These are phyloP conservation scores for Gaertneriomyces semiglobifer DNA, from an alignment of 192 early-diverging fungal species.

Conservation along the genomic window DNA sequence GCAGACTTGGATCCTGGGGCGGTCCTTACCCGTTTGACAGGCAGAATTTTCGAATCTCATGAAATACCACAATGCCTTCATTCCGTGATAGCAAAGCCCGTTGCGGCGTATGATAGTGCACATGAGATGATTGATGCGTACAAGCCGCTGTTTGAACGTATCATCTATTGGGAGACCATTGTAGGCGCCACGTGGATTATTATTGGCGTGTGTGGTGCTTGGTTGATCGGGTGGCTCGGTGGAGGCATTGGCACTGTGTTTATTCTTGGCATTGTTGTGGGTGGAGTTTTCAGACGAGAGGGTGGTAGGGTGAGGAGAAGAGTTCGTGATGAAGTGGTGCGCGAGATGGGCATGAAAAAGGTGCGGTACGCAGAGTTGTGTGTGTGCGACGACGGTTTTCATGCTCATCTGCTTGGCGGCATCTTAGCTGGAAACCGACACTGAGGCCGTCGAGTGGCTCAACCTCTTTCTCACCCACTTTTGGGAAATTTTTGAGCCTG, in stretches of 20 bases:
- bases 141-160: slow-evolving; percentile 27
- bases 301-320: slow-evolving; percentile 22
- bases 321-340: slow-evolving; percentile 22
- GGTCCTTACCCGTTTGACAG: slow-evolving; percentile 23
- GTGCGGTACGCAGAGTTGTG: slow-evolving; percentile 1
- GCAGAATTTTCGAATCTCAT: slow-evolving; percentile 28
- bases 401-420: not conserved
- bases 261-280: slow-evolving; percentile 22
- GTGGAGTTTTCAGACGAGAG: slow-evolving; percentile 22
- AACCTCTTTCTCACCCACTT: slow-evolving; percentile 82
- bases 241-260: slow-evolving; percentile 29
- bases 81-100: not conserved
- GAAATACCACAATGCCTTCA: slow-evolving; percentile 22
- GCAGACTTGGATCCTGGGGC: not conserved
- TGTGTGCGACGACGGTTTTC: not conserved
- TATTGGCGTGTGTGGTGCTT: slow-evolving; percentile 24
- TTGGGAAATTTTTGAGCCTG: slow-evolving; percentile 90
- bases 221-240: slow-evolving; percentile 26
- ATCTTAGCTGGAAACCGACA: slow-evolving; percentile 19
- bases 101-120: slow-evolving; percentile 20
- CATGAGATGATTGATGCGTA: slow-evolving; percentile 14
- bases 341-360: slow-evolving; percentile 17
- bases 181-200: slow-evolving; percentile 25
- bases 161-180: slow-evolving; percentile 34
- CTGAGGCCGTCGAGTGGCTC: slow-evolving; percentile 82